Conservation (phyloP, 805 yeast species). For the Suhomyces emberorum region DNA sequence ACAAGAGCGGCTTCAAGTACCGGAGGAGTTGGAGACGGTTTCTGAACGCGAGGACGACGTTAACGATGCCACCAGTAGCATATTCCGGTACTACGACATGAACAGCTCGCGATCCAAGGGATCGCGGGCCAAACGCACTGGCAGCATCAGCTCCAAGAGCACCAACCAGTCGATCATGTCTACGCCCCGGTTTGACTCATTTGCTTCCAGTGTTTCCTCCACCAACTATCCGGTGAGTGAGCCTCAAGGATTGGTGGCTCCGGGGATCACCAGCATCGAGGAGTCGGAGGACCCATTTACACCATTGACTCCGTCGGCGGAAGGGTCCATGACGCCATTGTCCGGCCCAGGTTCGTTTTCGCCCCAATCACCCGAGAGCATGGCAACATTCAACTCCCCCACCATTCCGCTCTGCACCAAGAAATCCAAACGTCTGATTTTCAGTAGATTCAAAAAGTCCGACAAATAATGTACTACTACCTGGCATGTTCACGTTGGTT, state of each 20-base stretch:
- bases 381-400: constrained; percentile 1
- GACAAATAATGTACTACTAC: too few species aligned
- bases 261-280: background rate
- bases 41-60: constrained; percentile 1
- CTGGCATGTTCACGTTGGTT: too few species aligned
- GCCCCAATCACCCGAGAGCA: too few species aligned
- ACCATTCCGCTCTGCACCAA: background rate
- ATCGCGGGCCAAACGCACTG: background rate
- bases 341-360: too few species aligned
- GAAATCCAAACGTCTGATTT: constrained; percentile 6
- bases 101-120: background rate
- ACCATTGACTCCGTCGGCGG: too few species aligned
- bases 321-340: too few species aligned
- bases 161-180: constrained; percentile 6
- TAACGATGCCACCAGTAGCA: constrained; percentile 4
- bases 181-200: constrained; percentile 1
- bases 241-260: background rate
- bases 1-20: constrained; percentile 8
- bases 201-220: constrained; percentile 4
- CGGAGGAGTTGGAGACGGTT: background rate
- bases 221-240: background rate
- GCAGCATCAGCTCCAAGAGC: constrained; percentile 6
- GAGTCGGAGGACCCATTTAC: background rate
- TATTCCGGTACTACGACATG: constrained; percentile 3
- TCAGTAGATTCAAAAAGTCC: constrained; percentile 4